Evolutionary conservation across 306 rosid species (phyloP), one percentile per base, ranked within the genome.

Genomic region (Corylus avellana): DNA sequence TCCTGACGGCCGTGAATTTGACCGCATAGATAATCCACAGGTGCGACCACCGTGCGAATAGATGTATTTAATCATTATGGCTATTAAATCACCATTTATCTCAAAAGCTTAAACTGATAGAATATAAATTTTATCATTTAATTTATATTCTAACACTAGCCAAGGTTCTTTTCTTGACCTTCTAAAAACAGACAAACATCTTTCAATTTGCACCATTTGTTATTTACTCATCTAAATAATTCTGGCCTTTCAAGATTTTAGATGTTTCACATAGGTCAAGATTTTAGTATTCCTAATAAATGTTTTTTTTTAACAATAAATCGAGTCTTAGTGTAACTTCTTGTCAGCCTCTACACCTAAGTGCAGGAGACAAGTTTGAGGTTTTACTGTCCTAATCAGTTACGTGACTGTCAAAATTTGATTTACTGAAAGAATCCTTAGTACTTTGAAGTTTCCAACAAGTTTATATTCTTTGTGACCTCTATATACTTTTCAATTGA

Each of bases 11-110:
- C 94, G 97, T 20, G 97, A 90, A 79, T 85, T 96, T 2, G 98
- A 96, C 84, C 92, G 96, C 77, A 93, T 96, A 25, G 99, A 96
- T 87, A 96, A 96, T 84, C 99, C 98, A 70, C 99, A 96, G 99
- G 99, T 91, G 63, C 35, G 2, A 32, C 35, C 35, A 32, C 35
- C 3, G 35, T 1, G 35, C 63, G 35, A 48, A 66, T 75, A 48
- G 64, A 73, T 70, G 74, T 82, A 32, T 56, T 48, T 78, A 5
- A 32, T 37, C 18, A 12, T 64, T 70, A 17, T 74, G 72, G 8
- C 8, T 5, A 6, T 42, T 42, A 42, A 39, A 42, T 7, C 1
- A 42, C 46, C 1, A 0, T 1, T 42, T 42, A 42, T 6, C 8
- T 42, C 46, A 42, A 42, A 42, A 5, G 8, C 46, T 42, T 42